phyloP scores from a whole-genome alignment of 352 stramenopile species.

The Blastocystis hominis region DNA sequence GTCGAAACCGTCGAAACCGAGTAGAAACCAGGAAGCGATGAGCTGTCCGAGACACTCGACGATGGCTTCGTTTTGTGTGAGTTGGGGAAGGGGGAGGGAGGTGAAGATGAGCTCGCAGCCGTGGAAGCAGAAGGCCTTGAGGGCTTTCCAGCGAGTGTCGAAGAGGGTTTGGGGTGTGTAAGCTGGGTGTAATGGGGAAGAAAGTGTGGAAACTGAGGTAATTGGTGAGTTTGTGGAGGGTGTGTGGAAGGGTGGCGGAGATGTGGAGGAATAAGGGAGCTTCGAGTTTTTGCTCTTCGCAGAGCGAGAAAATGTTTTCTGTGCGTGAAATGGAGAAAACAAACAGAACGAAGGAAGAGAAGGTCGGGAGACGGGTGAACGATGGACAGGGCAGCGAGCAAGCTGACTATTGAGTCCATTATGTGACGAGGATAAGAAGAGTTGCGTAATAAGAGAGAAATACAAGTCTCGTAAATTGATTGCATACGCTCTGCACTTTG shows the following conservation, averaged over 20 bases:
- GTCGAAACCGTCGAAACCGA: not conserved
- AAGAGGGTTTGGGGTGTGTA: not conserved
- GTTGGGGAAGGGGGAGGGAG: not conserved
- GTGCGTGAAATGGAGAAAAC: not conserved
- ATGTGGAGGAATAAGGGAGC: conserved; percentile 16
- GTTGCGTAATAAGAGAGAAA: not conserved
- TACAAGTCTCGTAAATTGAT: not conserved
- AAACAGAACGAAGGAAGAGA: not conserved
- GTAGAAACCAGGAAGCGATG: conserved; percentile 17
- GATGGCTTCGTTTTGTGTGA: not conserved
- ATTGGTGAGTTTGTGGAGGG: not conserved
- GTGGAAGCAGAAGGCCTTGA: conserved; percentile 2
- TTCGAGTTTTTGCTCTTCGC: not conserved
- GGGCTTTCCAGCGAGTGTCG: not conserved
- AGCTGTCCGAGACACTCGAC: not conserved
- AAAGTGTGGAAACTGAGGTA: not conserved
- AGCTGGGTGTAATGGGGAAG: not conserved
- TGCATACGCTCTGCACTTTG: not conserved
- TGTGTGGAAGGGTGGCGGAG: not conserved
- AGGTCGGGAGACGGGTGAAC: not conserved
- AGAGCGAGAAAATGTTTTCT: conserved; percentile 29
- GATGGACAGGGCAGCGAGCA: not conserved
- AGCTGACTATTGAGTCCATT: not conserved
- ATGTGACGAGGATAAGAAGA: not conserved
- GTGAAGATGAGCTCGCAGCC: not conserved